Percentiles rank a stretch among this genome's conserved stretches.
These are phyloP conservation scores for Peniophora sp. DNA, from an alignment of 1,284 basidiomycete species.

Conservation along the genomic window DNA sequence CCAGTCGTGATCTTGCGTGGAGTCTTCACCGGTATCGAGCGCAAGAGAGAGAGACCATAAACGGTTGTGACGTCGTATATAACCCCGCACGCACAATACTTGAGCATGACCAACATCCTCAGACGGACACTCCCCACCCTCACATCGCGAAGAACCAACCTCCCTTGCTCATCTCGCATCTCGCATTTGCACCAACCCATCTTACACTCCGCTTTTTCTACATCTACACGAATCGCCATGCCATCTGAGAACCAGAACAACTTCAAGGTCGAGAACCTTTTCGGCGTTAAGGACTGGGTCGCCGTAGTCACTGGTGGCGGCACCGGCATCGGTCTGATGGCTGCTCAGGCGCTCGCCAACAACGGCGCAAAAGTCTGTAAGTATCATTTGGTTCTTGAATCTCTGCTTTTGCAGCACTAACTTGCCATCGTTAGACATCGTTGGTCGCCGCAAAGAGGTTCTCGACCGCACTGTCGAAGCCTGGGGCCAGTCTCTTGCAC, in stretches of 20 bases:
- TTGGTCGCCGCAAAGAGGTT: conserved; percentile 8
- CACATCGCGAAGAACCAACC: no score
- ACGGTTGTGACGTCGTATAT: no score
- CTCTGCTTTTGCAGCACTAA: neutral
- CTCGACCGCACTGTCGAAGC: conserved; percentile 9
- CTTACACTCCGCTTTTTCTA: neutral
- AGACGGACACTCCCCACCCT: no score
- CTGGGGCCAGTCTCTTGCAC: conserved; percentile 12
- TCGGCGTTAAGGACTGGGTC: conserved; percentile 25
- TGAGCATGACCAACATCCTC: no score
- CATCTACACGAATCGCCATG: neutral
- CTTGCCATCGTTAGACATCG: conserved; percentile 1
- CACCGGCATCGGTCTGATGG: conserved; percentile 32
- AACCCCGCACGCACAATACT: no score
- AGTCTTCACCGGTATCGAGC: no score
- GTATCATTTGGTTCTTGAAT: neutral
- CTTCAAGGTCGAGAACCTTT: conserved; percentile 18
- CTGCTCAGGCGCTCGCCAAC: conserved; percentile 29
- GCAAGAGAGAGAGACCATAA: no score
- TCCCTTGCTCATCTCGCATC: neutral
- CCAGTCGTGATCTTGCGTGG: no score
- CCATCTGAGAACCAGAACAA: neutral
- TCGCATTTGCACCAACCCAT: neutral
- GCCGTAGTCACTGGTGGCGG: conserved; percentile 31
- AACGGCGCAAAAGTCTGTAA: conserved; percentile 31